Conservation (phyloP, 164 flowering plant species). For the Cinnamomum chago region DNA sequence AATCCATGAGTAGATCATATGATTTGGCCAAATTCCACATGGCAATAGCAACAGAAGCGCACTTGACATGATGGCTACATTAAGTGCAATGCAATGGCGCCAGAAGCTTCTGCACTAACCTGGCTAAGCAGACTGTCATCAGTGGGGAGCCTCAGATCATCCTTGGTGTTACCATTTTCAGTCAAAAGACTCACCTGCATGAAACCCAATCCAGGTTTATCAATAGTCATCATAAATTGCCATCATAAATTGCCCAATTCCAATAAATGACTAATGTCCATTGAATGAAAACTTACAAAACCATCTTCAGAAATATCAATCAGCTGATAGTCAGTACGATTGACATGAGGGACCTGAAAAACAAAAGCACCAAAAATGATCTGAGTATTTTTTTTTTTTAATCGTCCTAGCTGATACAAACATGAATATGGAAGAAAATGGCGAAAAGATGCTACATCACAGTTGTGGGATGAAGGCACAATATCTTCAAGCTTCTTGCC, state of each 20-base stretch:
- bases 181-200: conserved; percentile 24
- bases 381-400: neutral
- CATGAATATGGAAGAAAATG: neutral
- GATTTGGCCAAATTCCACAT: neutral
- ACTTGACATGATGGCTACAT: neutral
- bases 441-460: conserved; percentile 38
- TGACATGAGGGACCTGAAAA: conserved; percentile 54
- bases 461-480: conserved; percentile 69
- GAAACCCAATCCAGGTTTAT: neutral
- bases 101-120: conserved; percentile 4
- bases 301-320: conserved; percentile 64
- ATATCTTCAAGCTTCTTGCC: conserved; percentile 70
- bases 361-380: neutral
- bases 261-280: neutral
- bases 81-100: neutral
- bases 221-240: neutral
- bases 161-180: conserved; percentile 21
- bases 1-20: neutral
- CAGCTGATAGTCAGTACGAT: conserved; percentile 53
- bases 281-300: conserved; percentile 27
- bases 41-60: neutral
- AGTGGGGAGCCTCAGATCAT: conserved; percentile 24
- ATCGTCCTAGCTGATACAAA: neutral
- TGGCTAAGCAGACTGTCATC: conserved; percentile 18
- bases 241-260: neutral